Percentiles rank a stretch among this genome's conserved stretches.
These are phyloP conservation scores for Protomyces gravidus DNA, from an alignment of 1,139 yeast species.

Conservation along the genomic window DNA sequence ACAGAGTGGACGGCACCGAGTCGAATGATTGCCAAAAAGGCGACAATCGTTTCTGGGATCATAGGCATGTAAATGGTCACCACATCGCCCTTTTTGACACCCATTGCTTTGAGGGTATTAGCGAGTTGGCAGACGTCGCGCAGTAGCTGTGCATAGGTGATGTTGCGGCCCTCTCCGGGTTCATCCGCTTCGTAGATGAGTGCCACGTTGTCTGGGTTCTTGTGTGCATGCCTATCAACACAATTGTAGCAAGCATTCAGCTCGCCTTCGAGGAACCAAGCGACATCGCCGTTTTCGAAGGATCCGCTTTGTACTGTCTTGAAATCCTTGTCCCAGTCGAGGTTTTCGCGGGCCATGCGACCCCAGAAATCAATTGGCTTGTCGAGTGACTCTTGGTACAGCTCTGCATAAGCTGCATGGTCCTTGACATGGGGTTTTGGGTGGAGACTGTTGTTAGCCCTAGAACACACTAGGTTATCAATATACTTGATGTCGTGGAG, in stretches of 20 bases:
- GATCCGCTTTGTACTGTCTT: slow-evolving; percentile 65
- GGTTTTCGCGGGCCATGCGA: slow-evolving; percentile 67
- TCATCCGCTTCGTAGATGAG: slow-evolving; percentile 94
- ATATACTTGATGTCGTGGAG: slow-evolving; percentile 61
- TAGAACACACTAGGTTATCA: background rate
- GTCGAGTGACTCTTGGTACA: slow-evolving; percentile 72
- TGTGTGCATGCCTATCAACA: slow-evolving; percentile 92
- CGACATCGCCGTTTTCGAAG: slow-evolving; percentile 70
- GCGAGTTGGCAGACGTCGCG: slow-evolving; percentile 85
- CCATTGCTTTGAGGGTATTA: slow-evolving; percentile 80
- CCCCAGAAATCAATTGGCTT: slow-evolving; percentile 86
- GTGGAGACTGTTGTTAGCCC: slow-evolving; percentile 35
- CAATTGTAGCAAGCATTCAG: slow-evolving; percentile 92
- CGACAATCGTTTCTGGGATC: slow-evolving; percentile 92
- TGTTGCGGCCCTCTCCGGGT: slow-evolving; percentile 60
- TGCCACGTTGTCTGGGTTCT: slow-evolving; percentile 77
- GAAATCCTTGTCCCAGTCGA: slow-evolving; percentile 84
- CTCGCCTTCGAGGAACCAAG: slow-evolving; percentile 93
- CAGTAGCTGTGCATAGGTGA: slow-evolving; percentile 82
- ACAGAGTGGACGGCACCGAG: slow-evolving; percentile 96
- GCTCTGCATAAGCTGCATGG: slow-evolving; percentile 64
- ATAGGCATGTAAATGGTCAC: slow-evolving; percentile 96
- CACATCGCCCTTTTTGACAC: slow-evolving; percentile 87
- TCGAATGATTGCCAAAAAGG: slow-evolving; percentile 91
- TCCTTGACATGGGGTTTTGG: slow-evolving; percentile 44